phyloP scores from a whole-genome alignment of 192 early-diverging fungal species.

The Kappamyces sp. region DNA sequence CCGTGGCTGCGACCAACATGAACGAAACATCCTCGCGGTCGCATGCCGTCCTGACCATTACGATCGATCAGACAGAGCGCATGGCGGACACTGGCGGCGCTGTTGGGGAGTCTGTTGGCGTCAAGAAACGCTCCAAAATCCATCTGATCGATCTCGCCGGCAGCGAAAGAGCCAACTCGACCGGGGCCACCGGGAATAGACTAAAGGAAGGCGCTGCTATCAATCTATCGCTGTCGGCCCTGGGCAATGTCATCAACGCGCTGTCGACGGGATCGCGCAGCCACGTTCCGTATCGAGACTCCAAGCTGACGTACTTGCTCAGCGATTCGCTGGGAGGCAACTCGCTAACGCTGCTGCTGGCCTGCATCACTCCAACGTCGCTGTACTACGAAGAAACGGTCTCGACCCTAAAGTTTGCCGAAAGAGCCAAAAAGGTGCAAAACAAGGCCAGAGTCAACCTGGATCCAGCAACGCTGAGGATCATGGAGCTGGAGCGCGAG shows the following conservation, averaged over 20 bases:
- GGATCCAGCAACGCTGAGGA: conserved; percentile 18
- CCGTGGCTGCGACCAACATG: conserved; percentile 44
- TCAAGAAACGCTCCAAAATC: conserved; percentile 45
- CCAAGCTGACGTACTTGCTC: conserved; percentile 27
- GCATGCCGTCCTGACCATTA: conserved; percentile 74
- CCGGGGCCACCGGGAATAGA: conserved; percentile 72
- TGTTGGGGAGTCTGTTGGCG: background rate
- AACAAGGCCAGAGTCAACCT: conserved; percentile 39
- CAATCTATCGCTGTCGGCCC: conserved; percentile 70
- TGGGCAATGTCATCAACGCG: conserved; percentile 82
- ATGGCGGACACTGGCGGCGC: conserved; percentile 42
- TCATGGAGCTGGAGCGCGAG: conserved; percentile 16
- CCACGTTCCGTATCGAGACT: conserved; percentile 22
- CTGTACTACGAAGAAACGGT: conserved; percentile 40
- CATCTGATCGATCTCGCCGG: conserved; percentile 79
- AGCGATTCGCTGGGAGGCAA: conserved; percentile 49
- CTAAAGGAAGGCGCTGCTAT: conserved; percentile 78
- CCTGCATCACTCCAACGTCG: conserved; percentile 24
- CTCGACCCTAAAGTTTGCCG: conserved; percentile 48
- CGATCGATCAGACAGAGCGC: conserved; percentile 54
- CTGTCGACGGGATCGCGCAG: conserved; percentile 34
- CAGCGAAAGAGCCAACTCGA: conserved; percentile 78
- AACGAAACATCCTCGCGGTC: conserved; percentile 51
- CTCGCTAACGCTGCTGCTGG: conserved; percentile 47
- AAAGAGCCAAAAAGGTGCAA: conserved; percentile 39